Evolutionary conservation across 148 eudicot species (phyloP).

Genomic region (Rhododendron ovatum): DNA sequence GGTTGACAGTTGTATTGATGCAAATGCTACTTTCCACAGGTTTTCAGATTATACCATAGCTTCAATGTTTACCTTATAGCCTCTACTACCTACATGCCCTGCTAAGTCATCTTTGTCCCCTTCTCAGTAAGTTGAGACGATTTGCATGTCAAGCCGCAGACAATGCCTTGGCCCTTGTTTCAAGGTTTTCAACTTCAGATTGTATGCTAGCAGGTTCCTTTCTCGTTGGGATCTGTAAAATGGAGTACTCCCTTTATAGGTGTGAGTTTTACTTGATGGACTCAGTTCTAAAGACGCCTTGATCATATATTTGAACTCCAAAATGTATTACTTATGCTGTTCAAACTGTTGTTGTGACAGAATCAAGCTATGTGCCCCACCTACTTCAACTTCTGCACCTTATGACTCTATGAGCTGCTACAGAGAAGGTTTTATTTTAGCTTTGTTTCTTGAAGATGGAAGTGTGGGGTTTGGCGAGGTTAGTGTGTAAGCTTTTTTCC

Average conservation of each 20-base stretch:
- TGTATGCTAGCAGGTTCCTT: slow-evolving; percentile 25
- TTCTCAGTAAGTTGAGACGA: slow-evolving; percentile 57
- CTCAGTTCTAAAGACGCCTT: background rate
- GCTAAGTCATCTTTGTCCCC: slow-evolving; percentile 15
- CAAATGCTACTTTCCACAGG: slow-evolving; percentile 80
- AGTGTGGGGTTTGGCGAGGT: slow-evolving; percentile 91
- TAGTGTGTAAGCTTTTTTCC: slow-evolving; percentile 13
- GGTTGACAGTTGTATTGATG: slow-evolving; percentile 71
- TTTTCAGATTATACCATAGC: slow-evolving; percentile 15
- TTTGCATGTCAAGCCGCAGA: slow-evolving; percentile 63
- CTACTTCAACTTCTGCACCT: slow-evolving; percentile 55
- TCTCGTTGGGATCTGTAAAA: slow-evolving; percentile 33
- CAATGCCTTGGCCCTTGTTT: slow-evolving; percentile 47
- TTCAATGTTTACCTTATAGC: slow-evolving; percentile 4
- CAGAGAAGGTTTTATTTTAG: slow-evolving; percentile 76
- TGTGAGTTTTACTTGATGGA: slow-evolving; percentile 37
- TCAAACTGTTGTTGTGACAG: slow-evolving; percentile 39
- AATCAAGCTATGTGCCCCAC: slow-evolving; percentile 66
- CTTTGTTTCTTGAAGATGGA: slow-evolving; percentile 81
- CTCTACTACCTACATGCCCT: background rate
- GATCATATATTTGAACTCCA: background rate
- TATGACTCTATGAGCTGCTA: slow-evolving; percentile 28
- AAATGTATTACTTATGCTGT: slow-evolving; percentile 5
- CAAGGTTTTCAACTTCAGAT: slow-evolving; percentile 33
- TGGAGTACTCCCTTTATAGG: slow-evolving; percentile 72